Evolutionary conservation across 1,284 basidiomycete genomes (phyloP).

Genomic region (Inonotus obliquus): DNA sequence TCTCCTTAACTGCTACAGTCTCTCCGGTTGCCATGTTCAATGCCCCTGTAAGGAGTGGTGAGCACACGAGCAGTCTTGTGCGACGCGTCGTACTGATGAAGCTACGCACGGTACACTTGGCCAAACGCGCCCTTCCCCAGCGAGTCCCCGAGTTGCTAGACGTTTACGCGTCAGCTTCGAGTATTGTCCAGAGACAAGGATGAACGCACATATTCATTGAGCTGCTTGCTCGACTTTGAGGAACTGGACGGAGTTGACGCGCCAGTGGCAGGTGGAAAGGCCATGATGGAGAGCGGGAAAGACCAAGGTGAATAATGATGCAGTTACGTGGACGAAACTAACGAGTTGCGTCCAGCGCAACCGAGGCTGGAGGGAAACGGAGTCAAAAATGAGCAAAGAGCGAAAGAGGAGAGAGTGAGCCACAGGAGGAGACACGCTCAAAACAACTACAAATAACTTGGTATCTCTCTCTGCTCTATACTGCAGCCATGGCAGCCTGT

Average conservation of each 20-base stretch:
- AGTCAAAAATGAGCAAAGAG: background rate
- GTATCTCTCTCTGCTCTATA: no score
- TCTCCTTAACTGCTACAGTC: conserved; percentile 94
- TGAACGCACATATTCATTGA: conserved; percentile 16
- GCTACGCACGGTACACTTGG: conserved; percentile 81
- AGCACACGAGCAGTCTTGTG: background rate
- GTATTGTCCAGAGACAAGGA: background rate
- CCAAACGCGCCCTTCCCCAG: conserved; percentile 94
- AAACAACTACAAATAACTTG: background rate
- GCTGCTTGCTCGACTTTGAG: conserved; percentile 9
- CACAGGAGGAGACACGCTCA: background rate
- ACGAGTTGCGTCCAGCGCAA: conserved; percentile 20
- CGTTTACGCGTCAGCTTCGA: background rate
- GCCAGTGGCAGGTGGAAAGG: conserved; percentile 11
- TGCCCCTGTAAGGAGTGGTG: conserved; percentile 50
- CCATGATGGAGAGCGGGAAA: conserved; percentile 3
- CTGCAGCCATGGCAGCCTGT: conserved; percentile 54
- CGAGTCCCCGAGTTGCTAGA: conserved; percentile 89
- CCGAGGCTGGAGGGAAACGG: conserved; percentile 5
- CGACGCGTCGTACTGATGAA: background rate
- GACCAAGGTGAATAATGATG: background rate
- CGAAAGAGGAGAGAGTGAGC: background rate
- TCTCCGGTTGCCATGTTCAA: conserved; percentile 96
- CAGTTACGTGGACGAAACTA: background rate
- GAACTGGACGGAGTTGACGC: conserved; percentile 3